These are phyloP conservation scores for Boechera retrofracta DNA, from an alignment of 345 rosid species.

Conservation along the genomic window DNA sequence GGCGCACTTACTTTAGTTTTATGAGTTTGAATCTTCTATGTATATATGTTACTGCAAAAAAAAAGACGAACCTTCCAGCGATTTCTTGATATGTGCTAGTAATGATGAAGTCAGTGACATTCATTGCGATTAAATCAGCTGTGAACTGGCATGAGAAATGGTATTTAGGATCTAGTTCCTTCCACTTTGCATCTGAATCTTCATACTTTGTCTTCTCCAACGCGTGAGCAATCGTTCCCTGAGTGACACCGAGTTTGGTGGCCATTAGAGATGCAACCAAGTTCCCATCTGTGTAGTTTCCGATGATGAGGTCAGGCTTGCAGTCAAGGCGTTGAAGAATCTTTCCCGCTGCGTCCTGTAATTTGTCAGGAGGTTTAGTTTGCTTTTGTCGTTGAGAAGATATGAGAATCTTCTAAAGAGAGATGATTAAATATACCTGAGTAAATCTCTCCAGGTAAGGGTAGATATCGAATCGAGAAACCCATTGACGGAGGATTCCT, in stretches of 20 bases:
- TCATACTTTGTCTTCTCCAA: slow-evolving; percentile 92
- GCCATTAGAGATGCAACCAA: slow-evolving; percentile 91
- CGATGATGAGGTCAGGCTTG: slow-evolving; percentile 90
- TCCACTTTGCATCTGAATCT: slow-evolving; percentile 92
- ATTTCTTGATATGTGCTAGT: slow-evolving; percentile 96
- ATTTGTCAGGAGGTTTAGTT: background rate
- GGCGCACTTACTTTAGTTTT: background rate
- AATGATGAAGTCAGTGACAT: slow-evolving; percentile 79
- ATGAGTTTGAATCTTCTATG: slow-evolving; percentile 9
- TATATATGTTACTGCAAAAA: background rate
- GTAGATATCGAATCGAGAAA: slow-evolving; percentile 87
- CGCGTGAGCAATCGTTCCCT: slow-evolving; percentile 94
- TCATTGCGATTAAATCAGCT: slow-evolving; percentile 88
- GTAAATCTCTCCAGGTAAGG: slow-evolving; percentile 86
- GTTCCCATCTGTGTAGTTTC: slow-evolving; percentile 94
- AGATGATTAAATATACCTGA: slow-evolving; percentile 49
- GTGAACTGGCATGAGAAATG: slow-evolving; percentile 96
- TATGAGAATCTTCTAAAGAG: background rate
- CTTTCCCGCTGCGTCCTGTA: slow-evolving; percentile 68
- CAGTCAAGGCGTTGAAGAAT: slow-evolving; percentile 66
- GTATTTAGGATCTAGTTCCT: slow-evolving; percentile 78
- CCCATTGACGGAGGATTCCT: slow-evolving; percentile 80
- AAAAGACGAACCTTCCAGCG: slow-evolving; percentile 73
- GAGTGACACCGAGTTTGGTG: slow-evolving; percentile 74
- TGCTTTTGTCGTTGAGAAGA: slow-evolving; percentile 8